Conservation (phyloP, 176 grass and related monocot genomes). For the Thalia dealbata region DNA sequence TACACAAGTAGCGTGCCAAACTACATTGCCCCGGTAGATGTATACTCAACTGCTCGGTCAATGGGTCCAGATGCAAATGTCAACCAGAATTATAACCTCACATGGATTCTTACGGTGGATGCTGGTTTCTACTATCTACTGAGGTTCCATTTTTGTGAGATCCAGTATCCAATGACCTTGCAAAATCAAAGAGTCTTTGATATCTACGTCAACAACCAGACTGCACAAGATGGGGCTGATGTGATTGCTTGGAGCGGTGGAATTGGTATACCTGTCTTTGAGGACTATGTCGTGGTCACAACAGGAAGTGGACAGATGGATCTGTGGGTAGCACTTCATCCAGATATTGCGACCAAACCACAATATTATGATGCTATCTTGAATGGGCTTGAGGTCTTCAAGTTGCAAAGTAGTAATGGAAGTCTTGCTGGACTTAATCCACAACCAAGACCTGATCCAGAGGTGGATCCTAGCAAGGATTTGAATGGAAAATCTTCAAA, state of each 20-base stretch:
- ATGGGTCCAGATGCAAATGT: conserved; percentile 21
- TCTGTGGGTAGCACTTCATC: conserved; percentile 37
- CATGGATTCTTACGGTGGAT: conserved; percentile 32
- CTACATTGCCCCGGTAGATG: conserved; percentile 22
- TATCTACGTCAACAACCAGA: conserved; percentile 6
- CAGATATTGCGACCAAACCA: neutral
- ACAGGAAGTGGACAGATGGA: conserved; percentile 22
- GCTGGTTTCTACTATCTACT: conserved; percentile 36
- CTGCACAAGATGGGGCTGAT: neutral
- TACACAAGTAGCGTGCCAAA: conserved; percentile 13
- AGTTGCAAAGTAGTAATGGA: conserved; percentile 25
- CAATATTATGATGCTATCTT: conserved; percentile 35
- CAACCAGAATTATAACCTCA: conserved; percentile 48
- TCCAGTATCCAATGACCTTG: conserved; percentile 28
- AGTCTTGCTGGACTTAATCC: conserved; percentile 28
- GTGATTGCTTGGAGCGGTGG: neutral
- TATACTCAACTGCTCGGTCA: conserved; percentile 36
- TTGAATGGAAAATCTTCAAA: neutral
- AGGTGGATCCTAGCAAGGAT: neutral
- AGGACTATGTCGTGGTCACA: neutral
- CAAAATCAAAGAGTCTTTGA: conserved; percentile 29
- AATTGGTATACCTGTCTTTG: neutral
- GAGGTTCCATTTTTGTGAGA: conserved; percentile 47
- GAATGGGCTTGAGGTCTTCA: conserved; percentile 22
- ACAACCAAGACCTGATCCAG: neutral